Percentiles rank a stretch among this genome's conserved stretches.
Evolutionary conservation across 495 filamentous ascomycete species (phyloP).

Genomic region (Melanomma pulvis-pyrius): DNA sequence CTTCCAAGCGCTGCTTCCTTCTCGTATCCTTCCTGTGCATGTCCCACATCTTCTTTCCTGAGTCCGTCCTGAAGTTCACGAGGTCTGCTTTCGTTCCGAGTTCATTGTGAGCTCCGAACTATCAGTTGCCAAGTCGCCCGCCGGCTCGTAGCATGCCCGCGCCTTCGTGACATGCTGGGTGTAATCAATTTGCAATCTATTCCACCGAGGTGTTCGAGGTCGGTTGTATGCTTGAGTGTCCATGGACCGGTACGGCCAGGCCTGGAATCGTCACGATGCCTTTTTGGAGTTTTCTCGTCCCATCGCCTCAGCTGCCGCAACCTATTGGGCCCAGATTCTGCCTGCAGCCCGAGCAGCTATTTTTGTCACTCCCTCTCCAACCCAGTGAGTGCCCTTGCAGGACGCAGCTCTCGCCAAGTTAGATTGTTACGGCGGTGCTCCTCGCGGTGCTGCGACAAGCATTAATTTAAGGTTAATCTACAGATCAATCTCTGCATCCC

Average conservation of each 20-base stretch:
- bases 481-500: conserved; percentile 38
- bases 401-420: conserved; percentile 23
- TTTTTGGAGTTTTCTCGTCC: conserved; percentile 11
- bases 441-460: conserved; percentile 32
- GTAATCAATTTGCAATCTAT: conserved; percentile 37
- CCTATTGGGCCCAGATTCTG: conserved; percentile 11
- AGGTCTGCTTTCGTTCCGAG: conserved; percentile 7
- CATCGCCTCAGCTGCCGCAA: conserved; percentile 15
- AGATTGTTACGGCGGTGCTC: conserved; percentile 5
- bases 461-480: conserved; percentile 44
- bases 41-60: background rate
- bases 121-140: conserved; percentile 22
- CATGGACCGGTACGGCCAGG: conserved; percentile 13
- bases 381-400: conserved; percentile 33
- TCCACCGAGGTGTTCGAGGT: background rate
- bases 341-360: conserved; percentile 29
- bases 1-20: background rate
- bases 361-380: conserved; percentile 25
- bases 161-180: conserved; percentile 14
- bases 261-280: conserved; percentile 31
- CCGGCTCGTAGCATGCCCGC: conserved; percentile 8
- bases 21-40: conserved; percentile 15
- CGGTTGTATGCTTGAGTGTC: conserved; percentile 12
- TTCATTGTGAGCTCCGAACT: background rate
- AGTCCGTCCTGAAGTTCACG: background rate